A percentile compares a stretch with the other conserved stretches of the same genome.
phyloP scores from a whole-genome alignment of 2,329 filamentous ascomycete genomes.

The Rhinocladiella similis region DNA sequence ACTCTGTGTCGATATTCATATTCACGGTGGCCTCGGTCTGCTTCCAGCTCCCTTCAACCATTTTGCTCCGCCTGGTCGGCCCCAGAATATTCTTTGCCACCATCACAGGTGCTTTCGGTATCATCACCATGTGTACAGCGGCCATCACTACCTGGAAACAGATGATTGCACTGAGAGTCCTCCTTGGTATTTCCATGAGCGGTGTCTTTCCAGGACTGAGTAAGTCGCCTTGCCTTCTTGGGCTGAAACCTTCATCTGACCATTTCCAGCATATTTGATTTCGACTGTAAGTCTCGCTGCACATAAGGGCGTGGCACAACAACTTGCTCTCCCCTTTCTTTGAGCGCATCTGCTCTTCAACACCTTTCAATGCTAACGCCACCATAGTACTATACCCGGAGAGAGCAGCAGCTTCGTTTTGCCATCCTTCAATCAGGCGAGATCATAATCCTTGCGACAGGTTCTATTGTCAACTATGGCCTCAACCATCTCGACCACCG shows the following conservation, averaged over 20 bases:
- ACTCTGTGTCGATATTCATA: slow-evolving; percentile 71
- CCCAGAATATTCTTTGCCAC: slow-evolving; percentile 63
- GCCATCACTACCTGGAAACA: slow-evolving; percentile 68
- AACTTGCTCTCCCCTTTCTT: no score
- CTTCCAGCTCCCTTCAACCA: slow-evolving; percentile 68
- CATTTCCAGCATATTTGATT: slow-evolving; percentile 38
- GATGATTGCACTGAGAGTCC: slow-evolving; percentile 67
- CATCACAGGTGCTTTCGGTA: slow-evolving; percentile 61
- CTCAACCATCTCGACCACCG: slow-evolving; percentile 64
- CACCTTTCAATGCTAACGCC: no score
- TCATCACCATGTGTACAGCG: slow-evolving; percentile 68
- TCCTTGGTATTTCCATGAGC: slow-evolving; percentile 64
- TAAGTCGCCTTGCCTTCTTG: no score
- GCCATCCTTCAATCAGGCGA: slow-evolving; percentile 24
- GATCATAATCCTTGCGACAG: slow-evolving; percentile 65
- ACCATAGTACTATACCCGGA: slow-evolving; percentile 57
- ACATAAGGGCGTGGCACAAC: no score
- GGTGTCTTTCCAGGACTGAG: slow-evolving; percentile 47
- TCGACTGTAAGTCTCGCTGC: slow-evolving; percentile 37
- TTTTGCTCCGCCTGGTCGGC: slow-evolving; percentile 65
- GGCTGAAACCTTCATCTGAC: no score
- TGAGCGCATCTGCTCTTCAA: no score
- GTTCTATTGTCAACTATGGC: slow-evolving; percentile 67
- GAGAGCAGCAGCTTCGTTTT: slow-evolving; percentile 22
- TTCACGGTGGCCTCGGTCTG: slow-evolving; percentile 68